Base-by-base conservation (phyloP, 2,329 filamentous ascomycete species). In the Ceratocystis lukuohia region DNA sequence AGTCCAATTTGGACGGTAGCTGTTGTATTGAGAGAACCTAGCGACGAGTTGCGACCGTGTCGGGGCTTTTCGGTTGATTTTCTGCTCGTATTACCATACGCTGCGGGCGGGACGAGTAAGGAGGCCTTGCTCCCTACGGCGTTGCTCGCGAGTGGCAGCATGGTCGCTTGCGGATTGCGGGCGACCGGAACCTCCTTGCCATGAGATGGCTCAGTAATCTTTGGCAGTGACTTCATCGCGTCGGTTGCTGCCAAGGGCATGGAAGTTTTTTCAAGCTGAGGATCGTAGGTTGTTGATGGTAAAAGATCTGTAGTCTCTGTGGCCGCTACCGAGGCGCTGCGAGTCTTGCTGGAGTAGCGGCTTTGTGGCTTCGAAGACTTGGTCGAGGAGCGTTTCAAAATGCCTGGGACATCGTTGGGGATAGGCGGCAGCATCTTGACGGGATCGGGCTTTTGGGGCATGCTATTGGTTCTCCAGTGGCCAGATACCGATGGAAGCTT, bases 1-100 rank as follows among this genome's bases (percentile, higher is more conserved):
- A 89, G 77, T 1, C 86, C 87, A 64, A 89, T 89, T 71, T 88
- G 86, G 10, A 89, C 86, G 0, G 86, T 89, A 28, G 85, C 85
- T 8, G 83, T 83, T 57, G 86, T 88, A 17, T 78, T 79, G 53
- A 84, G 77, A 0, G 86, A 89, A 7, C 66, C 66, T 10, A 68
- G 28, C 2, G 67, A 68, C 4, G 84, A 85, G 67, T 84, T 79
- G 57, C 85, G 80, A 20, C 77, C 76, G 71, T 82, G 82, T n/a
- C 79, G 76, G n/a, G 61, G 63, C 50, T 56, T 65, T 28, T 33
- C 50, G 17, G 50, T 6, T 30, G 56, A 33, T 22, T 45, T 46
- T 20, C 2, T 12, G 20, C 53, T 3, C 5, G 30, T 48, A 28
- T 53, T 65, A 30, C 66, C 66, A 25, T 67, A 62, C 8, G 48